A percentile compares a stretch with the other conserved stretches of the same genome.
phyloP scores from a whole-genome alignment of 1,284 basidiomycete genomes.

The Cutaneotrichosporon sp. region DNA sequence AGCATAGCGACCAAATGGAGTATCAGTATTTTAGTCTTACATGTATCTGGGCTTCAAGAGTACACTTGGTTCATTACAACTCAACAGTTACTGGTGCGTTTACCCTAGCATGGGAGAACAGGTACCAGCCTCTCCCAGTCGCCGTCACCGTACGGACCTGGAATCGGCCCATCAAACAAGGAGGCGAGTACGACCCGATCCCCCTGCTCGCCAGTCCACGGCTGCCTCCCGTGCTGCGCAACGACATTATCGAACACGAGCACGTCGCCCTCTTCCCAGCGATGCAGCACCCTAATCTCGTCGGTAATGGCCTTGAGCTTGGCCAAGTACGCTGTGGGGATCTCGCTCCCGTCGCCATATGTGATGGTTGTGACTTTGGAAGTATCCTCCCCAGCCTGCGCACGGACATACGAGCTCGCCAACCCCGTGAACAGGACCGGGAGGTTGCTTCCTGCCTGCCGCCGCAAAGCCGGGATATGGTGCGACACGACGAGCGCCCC shows the following conservation, averaged over 20 bases:
- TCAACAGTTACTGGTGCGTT: no score
- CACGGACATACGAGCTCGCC: constrained; percentile 9
- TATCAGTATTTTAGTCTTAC: no score
- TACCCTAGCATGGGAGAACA: no score
- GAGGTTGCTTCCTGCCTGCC: constrained; percentile 5
- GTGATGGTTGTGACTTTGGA: neutral
- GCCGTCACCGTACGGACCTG: constrained; percentile 7
- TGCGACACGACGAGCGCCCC: constrained; percentile 12
- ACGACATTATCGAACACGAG: constrained; percentile 16
- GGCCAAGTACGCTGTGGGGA: constrained; percentile 13
- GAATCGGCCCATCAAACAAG: constrained; percentile 10
- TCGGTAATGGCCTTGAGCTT: constrained; percentile 15
- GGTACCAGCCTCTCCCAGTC: constrained; percentile 10
- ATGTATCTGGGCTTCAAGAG: no score
- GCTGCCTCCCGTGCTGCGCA: constrained; percentile 15
- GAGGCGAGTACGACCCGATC: constrained; percentile 11
- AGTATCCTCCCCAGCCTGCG: constrained; percentile 2
- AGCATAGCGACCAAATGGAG: no score
- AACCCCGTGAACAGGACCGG: constrained; percentile 12
- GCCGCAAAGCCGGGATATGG: constrained; percentile 10
- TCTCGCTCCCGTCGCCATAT: constrained; percentile 18
- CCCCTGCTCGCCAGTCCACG: constrained; percentile 12
- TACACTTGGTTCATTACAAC: no score
- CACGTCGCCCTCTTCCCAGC: constrained; percentile 16
- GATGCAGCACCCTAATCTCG: constrained; percentile 16